A percentile compares a stretch with the other conserved stretches of the same genome.
phyloP scores from a whole-genome alignment of 176 grass and related monocot species.

The Paspalum notatum region DNA sequence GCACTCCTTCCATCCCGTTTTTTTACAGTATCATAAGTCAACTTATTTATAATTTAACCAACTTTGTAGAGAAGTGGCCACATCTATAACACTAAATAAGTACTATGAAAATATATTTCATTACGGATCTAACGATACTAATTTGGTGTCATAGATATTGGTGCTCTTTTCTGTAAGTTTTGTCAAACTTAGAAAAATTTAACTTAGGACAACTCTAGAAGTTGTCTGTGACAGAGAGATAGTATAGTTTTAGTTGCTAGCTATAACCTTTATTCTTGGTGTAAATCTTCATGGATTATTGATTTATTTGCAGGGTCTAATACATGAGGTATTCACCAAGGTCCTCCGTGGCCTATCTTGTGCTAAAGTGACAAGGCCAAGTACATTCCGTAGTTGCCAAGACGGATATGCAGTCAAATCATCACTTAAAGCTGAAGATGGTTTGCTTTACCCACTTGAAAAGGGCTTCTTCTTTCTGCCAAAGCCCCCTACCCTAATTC shows the following conservation, averaged over 20 bases:
- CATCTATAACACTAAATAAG: too few species aligned
- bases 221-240: too few species aligned
- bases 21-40: too few species aligned
- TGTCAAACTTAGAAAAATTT: too few species aligned
- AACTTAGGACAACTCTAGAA: too few species aligned
- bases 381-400: slow-evolving; percentile 78
- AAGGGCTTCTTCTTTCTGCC: slow-evolving; percentile 98
- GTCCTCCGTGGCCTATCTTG: slow-evolving; percentile 86
- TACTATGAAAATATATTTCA: too few species aligned
- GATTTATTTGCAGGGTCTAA: slow-evolving; percentile 65
- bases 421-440: slow-evolving; percentile 99
- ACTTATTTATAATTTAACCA: too few species aligned
- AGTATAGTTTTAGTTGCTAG: not conserved
- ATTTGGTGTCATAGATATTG: too few species aligned
- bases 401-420: slow-evolving; percentile 98
- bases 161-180: too few species aligned
- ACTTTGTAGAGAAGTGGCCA: too few species aligned
- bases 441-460: slow-evolving; percentile 93
- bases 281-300: slow-evolving; percentile 1
- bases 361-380: slow-evolving; percentile 88
- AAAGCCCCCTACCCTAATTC: slow-evolving; percentile 96
- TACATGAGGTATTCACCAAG: slow-evolving; percentile 85
- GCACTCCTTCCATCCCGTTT: not conserved
- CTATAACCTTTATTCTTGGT: not conserved
- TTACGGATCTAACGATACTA: too few species aligned